These are phyloP conservation scores for Bjerkandera adusta DNA, from an alignment of 1,284 basidiomycete species.

Conservation along the genomic window DNA sequence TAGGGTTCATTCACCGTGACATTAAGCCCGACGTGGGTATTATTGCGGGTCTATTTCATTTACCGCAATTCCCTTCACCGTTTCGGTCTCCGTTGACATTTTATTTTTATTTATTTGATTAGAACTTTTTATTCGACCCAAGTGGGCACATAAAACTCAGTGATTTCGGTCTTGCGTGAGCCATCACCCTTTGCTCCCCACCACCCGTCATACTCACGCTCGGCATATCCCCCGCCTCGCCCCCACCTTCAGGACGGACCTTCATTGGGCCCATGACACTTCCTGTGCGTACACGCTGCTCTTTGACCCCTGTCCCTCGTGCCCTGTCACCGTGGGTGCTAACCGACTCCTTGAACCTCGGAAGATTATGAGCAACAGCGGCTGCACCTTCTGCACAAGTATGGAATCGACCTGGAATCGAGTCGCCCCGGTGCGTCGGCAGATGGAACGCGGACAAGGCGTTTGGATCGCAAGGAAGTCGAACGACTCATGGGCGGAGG, in stretches of 20 bases:
- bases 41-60: conserved; percentile 20
- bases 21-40: conserved; percentile 87
- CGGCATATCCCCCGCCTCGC: conserved; percentile 11
- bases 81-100: conserved; percentile 3
- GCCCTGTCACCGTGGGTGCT: conserved; percentile 2
- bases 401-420: conserved; percentile 94
- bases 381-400: conserved; percentile 83
- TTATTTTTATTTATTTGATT: conserved; percentile 29
- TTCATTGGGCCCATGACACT: conserved; percentile 92
- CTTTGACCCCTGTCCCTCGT: conserved; percentile 11
- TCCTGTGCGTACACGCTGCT: conserved; percentile 53
- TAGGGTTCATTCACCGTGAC: conserved; percentile 96
- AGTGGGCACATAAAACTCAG: conserved; percentile 93
- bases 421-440: conserved; percentile 46
- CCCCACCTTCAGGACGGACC: conserved; percentile 57
- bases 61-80: not conserved
- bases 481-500: conserved; percentile 79
- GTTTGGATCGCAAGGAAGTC: conserved; percentile 75
- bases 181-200: conserved; percentile 22
- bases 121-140: conserved; percentile 95
- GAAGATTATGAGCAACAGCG: conserved; percentile 94
- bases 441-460: conserved; percentile 67
- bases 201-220: conserved; percentile 10
- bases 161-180: conserved; percentile 94
- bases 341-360: conserved; percentile 16